Base-by-base conservation (phyloP, 2,329 filamentous ascomycete species). In the Aspergillus pseudonomiae region DNA sequence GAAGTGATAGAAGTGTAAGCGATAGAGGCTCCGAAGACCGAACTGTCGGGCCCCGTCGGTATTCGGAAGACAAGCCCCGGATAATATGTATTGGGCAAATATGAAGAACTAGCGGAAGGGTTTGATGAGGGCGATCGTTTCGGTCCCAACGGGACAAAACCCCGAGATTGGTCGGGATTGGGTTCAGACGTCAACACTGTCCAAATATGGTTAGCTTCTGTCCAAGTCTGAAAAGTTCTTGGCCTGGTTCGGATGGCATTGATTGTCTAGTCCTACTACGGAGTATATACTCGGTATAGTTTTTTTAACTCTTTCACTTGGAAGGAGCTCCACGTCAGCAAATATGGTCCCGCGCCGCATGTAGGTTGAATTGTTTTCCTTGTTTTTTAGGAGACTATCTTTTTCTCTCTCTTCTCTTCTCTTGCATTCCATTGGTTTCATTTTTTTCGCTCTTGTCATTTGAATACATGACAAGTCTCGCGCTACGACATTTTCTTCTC, bases 41-140 rank as follows among this genome's bases (percentile, higher is more conserved):
- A 52, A 21, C 19, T 19, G 28, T 39, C 52, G 52, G 34, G 52
- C 24, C 26, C 32, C 21, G 12, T 55, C 32, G 52, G 32, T 21
- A 39, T 55, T 55, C 52, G 52, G 52, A 19, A 55, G 52, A 19
- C 32, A 55, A 21, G 50, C 21, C 46, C 46, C 46, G 28, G 48
- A 52, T 21, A 21, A 14, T 52, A 28, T 32, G 45, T 32, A 52
- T 30, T 52, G 52, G 21, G 26, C 24, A 28, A 53, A 53, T 6
- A 53, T 36, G 52, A 36, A 54, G 30, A 53, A 48, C 21, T 48
- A 48, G 28, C 41, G 30, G 30, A 52, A 53, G 54, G 52, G 52
- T 65, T 67, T 67, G 65, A 59, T 67, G 65, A 67, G 65, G 65
- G 39, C 63, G 65, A 67, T 67, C 65, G 60, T 52, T 65, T 67